Evolutionary conservation across 192 early-diverging fungal genomes (phyloP), one percentile per base, ranked within the genome.

Genomic region (Piromyces finnis): DNA sequence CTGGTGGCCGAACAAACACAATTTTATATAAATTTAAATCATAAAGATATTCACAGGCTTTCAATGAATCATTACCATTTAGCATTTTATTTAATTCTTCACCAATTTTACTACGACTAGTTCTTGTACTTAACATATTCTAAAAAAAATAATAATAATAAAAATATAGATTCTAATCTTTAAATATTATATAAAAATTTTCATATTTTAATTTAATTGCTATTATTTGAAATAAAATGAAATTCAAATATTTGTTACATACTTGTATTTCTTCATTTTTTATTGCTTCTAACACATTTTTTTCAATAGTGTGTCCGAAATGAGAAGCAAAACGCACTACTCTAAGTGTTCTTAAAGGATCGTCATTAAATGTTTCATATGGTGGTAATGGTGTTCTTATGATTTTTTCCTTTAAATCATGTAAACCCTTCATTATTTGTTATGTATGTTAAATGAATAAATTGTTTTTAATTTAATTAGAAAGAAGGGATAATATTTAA

Each of bases 11-110:
- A 27, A 14, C 77, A 80, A 87, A 90, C 6, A 90, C 85, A 17
- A 83, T 77, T 14, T 77, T n/a, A 79, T 85, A 91, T 29, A 89
- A 85, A 3, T 86, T 87, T 79, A 86, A 86, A 7, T 83, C 77
- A 59, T 84, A 32, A 11, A 93, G 79, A 41, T 89, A 35, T 32
- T 83, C 81, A 27, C 92, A 79, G 0, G 92, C 81, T 77, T 86
- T 83, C 29, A 88, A 80, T 0, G 92, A 89, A 30, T 88, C 83
- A n/a, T 83, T 82, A 16, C 93, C 92, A 15, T 82, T 85, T 77
- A 97, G 87, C 96, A 98, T 98, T 84, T 98, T 98, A 78, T 95
- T 92, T 12, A 99, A 78, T 84, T 99, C 98, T 0, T 88, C 89
- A 29, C 97, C 97, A 77, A 99, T 89, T 18, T 97, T 89, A 81